Evolutionary conservation across 31 red algal species (phyloP).

Genomic region (Odonthalia washingtoniensis): DNA sequence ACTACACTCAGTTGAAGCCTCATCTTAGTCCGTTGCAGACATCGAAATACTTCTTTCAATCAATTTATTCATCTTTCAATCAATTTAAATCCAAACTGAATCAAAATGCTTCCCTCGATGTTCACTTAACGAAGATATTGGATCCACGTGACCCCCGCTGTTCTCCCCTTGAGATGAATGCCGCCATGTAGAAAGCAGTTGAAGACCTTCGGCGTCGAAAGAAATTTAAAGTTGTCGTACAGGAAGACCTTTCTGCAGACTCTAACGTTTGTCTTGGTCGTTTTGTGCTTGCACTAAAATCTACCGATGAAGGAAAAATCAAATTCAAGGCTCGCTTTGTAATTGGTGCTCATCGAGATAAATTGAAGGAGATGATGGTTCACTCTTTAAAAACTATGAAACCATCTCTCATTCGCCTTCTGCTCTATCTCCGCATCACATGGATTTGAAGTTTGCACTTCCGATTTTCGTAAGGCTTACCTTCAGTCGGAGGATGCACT

Average conservation of each 20-base stretch:
- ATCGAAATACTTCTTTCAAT: no score
- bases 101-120: no score
- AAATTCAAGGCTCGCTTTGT: slow-evolving; percentile 39
- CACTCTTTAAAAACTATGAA: slow-evolving; percentile 24
- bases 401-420: background rate
- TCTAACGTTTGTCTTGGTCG: slow-evolving; percentile 18
- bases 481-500: slow-evolving; percentile 7
- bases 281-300: slow-evolving; percentile 31
- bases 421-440: slow-evolving; percentile 1
- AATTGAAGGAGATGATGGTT: slow-evolving; percentile 40
- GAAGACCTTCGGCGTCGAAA: background rate
- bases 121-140: no score
- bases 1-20: no score
- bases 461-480: slow-evolving; percentile 23
- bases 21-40: no score
- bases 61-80: no score
- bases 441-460: slow-evolving; percentile 24
- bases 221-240: slow-evolving; percentile 17
- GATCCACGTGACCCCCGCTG: no score
- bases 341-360: slow-evolving; percentile 39
- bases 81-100: no score
- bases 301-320: background rate
- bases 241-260: slow-evolving; percentile 10
- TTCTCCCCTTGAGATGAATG: no score
- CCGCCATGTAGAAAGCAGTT: background rate